Base-by-base conservation (phyloP, 2,329 filamentous ascomycete species). In the Monosporascus sp. region DNA sequence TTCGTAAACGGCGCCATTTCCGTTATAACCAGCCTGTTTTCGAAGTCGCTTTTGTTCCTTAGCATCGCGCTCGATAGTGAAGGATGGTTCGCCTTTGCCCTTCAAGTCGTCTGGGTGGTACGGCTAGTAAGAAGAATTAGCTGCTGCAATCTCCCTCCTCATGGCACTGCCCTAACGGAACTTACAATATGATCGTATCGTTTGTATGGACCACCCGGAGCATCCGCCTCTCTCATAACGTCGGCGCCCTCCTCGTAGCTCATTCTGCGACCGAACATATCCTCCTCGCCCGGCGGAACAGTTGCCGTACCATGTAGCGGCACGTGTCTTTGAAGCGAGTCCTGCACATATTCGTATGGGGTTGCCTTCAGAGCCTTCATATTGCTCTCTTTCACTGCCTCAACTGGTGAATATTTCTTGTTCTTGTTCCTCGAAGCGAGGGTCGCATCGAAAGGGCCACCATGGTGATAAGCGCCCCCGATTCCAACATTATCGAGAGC, bases 361-460 rank as follows among this genome's bases (percentile, higher is more conserved):
- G 92, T 97, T 0, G 93, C 93, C 56, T 78, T 83, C 49, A 97
- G 70, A 0, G 91, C 89, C 67, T 90, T 88, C 51, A 78, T 76
- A 70, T 94, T 96, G 43, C 84, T 85, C 3, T 82, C 77, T 52
- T 77, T 76, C 5, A 96, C 81, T 2, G 92, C 93, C 27, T 88
- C 90, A 7, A 97, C 73, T 0, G 93, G 92, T 3, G 89, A 86
- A 54, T 75, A 76, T 58, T 70, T 71, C 61, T 75, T 77, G 62
- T 83, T 77, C 4, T 73, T 77, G 72, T 97, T 97, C 48, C 89
- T 81, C 14, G 88, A 82, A 1, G 87, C 76, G 50, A 90, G 77
- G 2, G 89, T 87, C 9, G 92, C 90, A 67, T 97, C 93, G 62
- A 89, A 97, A 0, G 93, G 93, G 0, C 93, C 92, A 58, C 87